Conservation (phyloP, 2,329 filamentous ascomycete genomes). For the Nannizzia gypsea region DNA sequence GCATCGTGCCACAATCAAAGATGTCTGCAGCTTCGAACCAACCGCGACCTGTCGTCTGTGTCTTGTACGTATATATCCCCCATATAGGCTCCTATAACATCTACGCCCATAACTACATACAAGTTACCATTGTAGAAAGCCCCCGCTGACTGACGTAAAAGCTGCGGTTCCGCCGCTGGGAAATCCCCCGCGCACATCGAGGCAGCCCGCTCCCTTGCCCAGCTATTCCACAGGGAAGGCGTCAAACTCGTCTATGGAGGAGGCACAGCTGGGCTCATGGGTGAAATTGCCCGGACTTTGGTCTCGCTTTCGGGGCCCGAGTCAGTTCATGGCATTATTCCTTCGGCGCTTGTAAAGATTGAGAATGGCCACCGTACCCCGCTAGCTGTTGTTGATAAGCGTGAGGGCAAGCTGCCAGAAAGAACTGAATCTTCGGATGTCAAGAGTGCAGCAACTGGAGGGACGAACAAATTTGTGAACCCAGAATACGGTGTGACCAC, state of each 20-base stretch:
- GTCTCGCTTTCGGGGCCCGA: conserved; percentile 69
- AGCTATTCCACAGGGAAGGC: conserved; percentile 60
- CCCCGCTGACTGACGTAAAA: conserved; percentile 21
- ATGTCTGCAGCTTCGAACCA: conserved; percentile 10
- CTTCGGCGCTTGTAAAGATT: conserved; percentile 65
- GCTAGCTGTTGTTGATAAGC: conserved; percentile 24
- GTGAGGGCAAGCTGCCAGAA: conserved; percentile 37
- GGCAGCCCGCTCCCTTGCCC: conserved; percentile 64
- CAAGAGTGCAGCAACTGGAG: conserved; percentile 41
- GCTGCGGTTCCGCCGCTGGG: conserved; percentile 71
- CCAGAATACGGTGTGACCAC: conserved; percentile 67
- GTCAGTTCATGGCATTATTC: conserved; percentile 87
- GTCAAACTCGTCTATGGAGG: conserved; percentile 88
- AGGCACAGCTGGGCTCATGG: conserved; percentile 91
- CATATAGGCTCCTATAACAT: not conserved
- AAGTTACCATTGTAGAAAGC: conserved; percentile 2
- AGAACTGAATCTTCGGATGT: conserved; percentile 28
- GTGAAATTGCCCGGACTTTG: conserved; percentile 76
- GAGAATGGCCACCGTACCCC: conserved; percentile 38
- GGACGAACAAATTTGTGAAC: conserved; percentile 20
- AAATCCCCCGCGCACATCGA: conserved; percentile 61
- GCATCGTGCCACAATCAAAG: conserved; percentile 20
- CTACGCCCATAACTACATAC: not conserved
- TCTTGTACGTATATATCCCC: conserved; percentile 50
- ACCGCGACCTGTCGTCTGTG: conserved; percentile 61